Percentiles rank a stretch among this genome's conserved stretches.
These are phyloP conservation scores for Aphanoascus verrucosus DNA, from an alignment of 2,329 filamentous ascomycete genomes.

Conservation along the genomic window DNA sequence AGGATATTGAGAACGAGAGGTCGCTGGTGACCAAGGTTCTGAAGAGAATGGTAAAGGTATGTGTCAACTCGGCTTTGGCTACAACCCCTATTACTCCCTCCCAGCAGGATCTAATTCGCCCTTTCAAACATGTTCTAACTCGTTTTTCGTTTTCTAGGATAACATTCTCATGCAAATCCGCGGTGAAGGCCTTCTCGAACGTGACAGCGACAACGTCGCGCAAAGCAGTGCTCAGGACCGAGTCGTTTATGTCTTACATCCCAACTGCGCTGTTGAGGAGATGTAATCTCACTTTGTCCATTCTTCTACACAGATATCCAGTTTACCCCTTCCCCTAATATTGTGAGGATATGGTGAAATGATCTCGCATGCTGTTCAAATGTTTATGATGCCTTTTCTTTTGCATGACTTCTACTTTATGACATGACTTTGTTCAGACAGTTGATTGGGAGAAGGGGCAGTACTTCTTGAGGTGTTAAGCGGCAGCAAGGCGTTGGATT, in stretches of 20 bases:
- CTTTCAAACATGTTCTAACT: neutral
- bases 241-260: constrained; percentile 80
- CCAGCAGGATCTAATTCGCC: neutral
- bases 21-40: constrained; percentile 70
- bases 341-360: neutral
- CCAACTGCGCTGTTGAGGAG: constrained; percentile 75
- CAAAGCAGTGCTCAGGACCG: constrained; percentile 35
- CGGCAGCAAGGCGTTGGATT: too few species aligned
- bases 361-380: too few species aligned
- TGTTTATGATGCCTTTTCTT: too few species aligned
- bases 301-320: constrained; percentile 3
- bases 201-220: constrained; percentile 56
- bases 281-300: constrained; percentile 17
- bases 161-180: constrained; percentile 52
- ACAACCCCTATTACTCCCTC: constrained; percentile 3
- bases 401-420: neutral
- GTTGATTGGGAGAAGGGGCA: too few species aligned
- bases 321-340: neutral
- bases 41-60: constrained; percentile 90
- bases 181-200: constrained; percentile 80
- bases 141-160: constrained; percentile 34
- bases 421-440: neutral
- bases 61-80: constrained; percentile 22
- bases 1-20: constrained; percentile 68
- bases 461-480: too few species aligned